Percentiles rank a stretch among this genome's conserved stretches.
Conservation (phyloP, 2,329 filamentous ascomycete genomes). For the Leptographium flavum region DNA sequence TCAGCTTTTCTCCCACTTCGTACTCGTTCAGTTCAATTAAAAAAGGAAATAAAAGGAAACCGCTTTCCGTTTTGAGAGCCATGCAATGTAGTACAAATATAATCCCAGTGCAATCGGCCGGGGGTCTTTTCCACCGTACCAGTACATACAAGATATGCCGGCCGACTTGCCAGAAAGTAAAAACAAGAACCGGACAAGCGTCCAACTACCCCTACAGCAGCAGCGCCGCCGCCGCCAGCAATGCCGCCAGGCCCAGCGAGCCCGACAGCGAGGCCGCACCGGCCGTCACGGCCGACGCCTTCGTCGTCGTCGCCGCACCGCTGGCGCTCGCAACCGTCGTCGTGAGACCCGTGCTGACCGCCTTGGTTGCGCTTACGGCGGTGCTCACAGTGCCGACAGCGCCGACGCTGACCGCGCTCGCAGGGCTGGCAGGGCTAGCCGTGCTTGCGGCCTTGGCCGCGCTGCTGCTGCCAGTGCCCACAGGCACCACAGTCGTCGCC, state of each 20-base stretch:
- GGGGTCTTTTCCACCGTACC: too few relatives aligned
- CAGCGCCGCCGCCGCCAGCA: conserved; percentile 5
- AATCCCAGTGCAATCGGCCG: too few relatives aligned
- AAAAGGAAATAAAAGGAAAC: too few relatives aligned
- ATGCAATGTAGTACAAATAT: too few relatives aligned
- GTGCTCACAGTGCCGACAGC: background rate
- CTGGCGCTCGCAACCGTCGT: background rate
- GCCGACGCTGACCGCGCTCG: too few relatives aligned
- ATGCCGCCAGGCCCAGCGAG: conserved; percentile 6
- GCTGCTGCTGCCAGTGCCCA: background rate
- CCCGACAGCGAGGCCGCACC: conserved; percentile 6
- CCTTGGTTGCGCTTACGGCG: background rate
- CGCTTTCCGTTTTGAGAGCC: too few relatives aligned
- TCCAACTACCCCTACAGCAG: conserved; percentile 9
- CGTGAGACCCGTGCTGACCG: background rate
- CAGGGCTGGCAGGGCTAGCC: background rate
- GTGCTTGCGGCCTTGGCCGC: background rate
- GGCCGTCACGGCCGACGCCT: conserved; percentile 6
- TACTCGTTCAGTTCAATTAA: too few relatives aligned
- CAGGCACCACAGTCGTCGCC: background rate
- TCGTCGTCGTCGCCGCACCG: background rate
- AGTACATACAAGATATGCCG: too few relatives aligned
- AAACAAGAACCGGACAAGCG: too few relatives aligned
- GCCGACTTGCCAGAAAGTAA: too few relatives aligned
- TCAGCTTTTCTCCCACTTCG: too few relatives aligned